These are phyloP conservation scores for Termitomyces sp. DNA, from an alignment of 768 basidiomycete species.

Conservation along the genomic window DNA sequence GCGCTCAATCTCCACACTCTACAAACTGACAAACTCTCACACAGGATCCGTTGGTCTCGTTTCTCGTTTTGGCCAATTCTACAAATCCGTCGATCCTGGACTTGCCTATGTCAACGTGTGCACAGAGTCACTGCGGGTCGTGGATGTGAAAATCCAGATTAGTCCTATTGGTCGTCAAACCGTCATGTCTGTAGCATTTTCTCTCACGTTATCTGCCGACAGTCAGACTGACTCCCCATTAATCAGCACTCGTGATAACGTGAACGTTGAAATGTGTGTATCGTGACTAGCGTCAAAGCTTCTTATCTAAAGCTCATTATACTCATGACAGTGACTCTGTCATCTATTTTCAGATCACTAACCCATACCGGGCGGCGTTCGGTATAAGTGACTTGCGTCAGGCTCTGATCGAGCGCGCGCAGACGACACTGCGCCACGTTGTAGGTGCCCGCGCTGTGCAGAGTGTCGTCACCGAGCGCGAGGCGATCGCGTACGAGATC, in stretches of 20 bases:
- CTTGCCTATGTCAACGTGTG: slow-evolving; percentile 92
- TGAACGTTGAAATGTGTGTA: slow-evolving; percentile 86
- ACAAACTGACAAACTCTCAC: slow-evolving; percentile 16
- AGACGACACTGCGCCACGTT: slow-evolving; percentile 96
- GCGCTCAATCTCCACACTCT: not conserved
- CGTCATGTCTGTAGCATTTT: slow-evolving; percentile 54
- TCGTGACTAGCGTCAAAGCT: not conserved
- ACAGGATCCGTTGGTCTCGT: slow-evolving; percentile 86
- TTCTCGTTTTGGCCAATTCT: slow-evolving; percentile 92
- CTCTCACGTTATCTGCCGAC: not conserved
- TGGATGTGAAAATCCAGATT: slow-evolving; percentile 97
- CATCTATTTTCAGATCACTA: slow-evolving; percentile 87
- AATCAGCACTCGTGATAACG: slow-evolving; percentile 82
- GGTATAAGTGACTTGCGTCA: slow-evolving; percentile 87
- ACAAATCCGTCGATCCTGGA: slow-evolving; percentile 92
- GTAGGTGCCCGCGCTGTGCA: slow-evolving; percentile 95
- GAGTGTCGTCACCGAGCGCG: slow-evolving; percentile 93
- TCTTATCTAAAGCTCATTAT: slow-evolving; percentile 6
- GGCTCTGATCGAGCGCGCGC: slow-evolving; percentile 78
- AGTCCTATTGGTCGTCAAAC: slow-evolving; percentile 79
- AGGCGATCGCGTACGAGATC: slow-evolving; percentile 94
- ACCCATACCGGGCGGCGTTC: slow-evolving; percentile 91
- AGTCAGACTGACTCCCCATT: not conserved
- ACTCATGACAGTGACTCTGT: slow-evolving; percentile 67
- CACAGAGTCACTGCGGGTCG: slow-evolving; percentile 79